phyloP scores from a whole-genome alignment of 495 filamentous ascomycete genomes.

The Penicillium canescens region DNA sequence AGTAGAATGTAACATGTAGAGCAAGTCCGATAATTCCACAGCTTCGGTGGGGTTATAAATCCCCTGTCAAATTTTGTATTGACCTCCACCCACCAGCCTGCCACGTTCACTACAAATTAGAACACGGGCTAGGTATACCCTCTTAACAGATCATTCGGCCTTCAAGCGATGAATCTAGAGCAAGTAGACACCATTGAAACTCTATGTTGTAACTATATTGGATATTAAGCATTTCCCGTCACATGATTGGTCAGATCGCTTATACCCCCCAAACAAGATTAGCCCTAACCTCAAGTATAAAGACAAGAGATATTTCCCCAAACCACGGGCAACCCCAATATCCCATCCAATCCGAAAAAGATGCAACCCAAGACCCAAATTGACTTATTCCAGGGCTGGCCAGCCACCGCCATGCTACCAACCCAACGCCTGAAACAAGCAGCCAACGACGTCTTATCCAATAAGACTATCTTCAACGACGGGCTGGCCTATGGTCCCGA shows the following conservation, averaged over 20 bases:
- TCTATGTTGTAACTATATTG: too few relatives aligned
- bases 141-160: too few relatives aligned
- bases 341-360: neutral
- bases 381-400: conserved; percentile 66
- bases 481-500: conserved; percentile 72
- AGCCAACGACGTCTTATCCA: conserved; percentile 49
- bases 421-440: conserved; percentile 50
- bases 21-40: neutral
- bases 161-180: too few relatives aligned
- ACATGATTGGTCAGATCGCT: conserved; percentile 2
- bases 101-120: too few relatives aligned
- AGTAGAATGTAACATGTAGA: neutral
- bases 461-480: conserved; percentile 45
- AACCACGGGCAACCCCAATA: neutral
- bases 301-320: neutral
- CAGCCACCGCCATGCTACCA: conserved; percentile 61
- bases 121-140: too few relatives aligned
- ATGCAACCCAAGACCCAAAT: conserved; percentile 23
- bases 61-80: too few relatives aligned
- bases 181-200: too few relatives aligned
- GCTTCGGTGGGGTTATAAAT: too few relatives aligned
- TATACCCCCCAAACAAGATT: neutral
- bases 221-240: too few relatives aligned
- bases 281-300: neutral
- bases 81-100: too few relatives aligned